Evolutionary conservation across 768 basidiomycete species (phyloP).

Genomic region (Pisolithus microcarpus): DNA sequence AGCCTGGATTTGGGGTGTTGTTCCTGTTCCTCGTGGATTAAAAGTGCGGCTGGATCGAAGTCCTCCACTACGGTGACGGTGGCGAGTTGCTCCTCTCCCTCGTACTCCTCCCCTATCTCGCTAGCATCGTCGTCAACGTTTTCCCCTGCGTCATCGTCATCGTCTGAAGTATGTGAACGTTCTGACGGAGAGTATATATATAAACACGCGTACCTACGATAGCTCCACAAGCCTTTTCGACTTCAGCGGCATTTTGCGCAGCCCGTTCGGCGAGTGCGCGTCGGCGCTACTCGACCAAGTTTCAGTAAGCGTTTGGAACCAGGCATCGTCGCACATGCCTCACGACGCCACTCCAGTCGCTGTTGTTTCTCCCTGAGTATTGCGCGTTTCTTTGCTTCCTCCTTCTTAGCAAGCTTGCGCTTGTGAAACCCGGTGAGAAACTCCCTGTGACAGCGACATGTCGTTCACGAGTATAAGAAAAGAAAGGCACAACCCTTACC

Average conservation of each 20-base stretch:
- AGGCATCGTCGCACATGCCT: conserved; percentile 43
- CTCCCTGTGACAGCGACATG: conserved; percentile 44
- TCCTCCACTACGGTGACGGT: conserved; percentile 91
- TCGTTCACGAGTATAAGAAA: conserved; percentile 3
- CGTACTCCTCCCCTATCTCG: conserved; percentile 60
- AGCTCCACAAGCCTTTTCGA: conserved; percentile 68
- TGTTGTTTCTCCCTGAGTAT: conserved; percentile 71
- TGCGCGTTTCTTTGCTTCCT: conserved; percentile 69
- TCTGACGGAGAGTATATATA: conserved; percentile 6
- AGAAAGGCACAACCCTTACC: conserved; percentile 36
- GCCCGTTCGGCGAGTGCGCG: conserved; percentile 73
- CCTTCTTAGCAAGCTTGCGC: conserved; percentile 78
- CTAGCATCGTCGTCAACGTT: conserved; percentile 33
- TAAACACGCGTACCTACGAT: conserved; percentile 31
- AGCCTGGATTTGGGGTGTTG: conserved; percentile 6
- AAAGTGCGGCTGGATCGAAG: conserved; percentile 66
- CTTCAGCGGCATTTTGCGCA: conserved; percentile 63
- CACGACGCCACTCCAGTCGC: conserved; percentile 63
- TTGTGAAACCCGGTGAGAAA: conserved; percentile 93
- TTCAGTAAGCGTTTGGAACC: conserved; percentile 11
- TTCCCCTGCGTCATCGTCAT: conserved; percentile 41
- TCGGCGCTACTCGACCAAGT: conserved; percentile 50
- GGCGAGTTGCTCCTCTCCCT: conserved; percentile 78
- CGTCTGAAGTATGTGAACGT: conserved; percentile 11
- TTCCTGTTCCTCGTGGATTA: conserved; percentile 29